These are phyloP conservation scores for Circinella minor DNA, from an alignment of 371 early-diverging fungal genomes.

Conservation along the genomic window DNA sequence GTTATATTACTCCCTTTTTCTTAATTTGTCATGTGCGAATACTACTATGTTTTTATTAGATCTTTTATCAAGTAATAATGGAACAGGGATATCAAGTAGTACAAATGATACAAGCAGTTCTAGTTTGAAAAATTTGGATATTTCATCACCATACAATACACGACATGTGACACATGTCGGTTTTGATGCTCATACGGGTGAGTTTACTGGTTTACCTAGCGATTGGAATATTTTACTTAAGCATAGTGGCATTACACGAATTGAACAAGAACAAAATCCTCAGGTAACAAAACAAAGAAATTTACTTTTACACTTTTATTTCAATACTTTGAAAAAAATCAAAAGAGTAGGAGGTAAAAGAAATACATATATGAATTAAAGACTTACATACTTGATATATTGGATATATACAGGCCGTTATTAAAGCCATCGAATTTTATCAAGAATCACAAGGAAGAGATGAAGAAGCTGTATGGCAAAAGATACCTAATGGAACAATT, in stretches of 20 bases:
- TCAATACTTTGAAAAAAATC: too few species aligned
- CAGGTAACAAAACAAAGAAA: constrained; percentile 53
- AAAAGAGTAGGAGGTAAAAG: neutral
- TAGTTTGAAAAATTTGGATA: constrained; percentile 50
- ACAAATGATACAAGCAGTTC: constrained; percentile 14
- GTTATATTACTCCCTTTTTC: neutral
- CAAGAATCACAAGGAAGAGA: constrained; percentile 70
- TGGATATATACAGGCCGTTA: constrained; percentile 65
- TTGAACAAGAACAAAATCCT: constrained; percentile 93
- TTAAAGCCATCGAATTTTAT: constrained; percentile 93
- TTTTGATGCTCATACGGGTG: constrained; percentile 86
- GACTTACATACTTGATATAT: neutral
- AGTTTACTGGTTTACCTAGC: constrained; percentile 91
- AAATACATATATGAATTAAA: too few species aligned
- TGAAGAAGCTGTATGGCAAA: constrained; percentile 84
- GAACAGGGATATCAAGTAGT: constrained; percentile 11
- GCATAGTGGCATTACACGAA: constrained; percentile 92
- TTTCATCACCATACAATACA: constrained; percentile 94
- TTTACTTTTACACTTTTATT: too few species aligned
- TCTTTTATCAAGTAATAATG: constrained; percentile 9
- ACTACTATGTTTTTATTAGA: neutral
- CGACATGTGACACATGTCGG: constrained; percentile 96
- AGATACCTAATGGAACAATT: constrained; percentile 71
- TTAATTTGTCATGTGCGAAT: neutral
- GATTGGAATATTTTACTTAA: constrained; percentile 91